phyloP scores from a whole-genome alignment of 2,329 filamentous ascomycete genomes.

The Scedosporium aurantiacum region DNA sequence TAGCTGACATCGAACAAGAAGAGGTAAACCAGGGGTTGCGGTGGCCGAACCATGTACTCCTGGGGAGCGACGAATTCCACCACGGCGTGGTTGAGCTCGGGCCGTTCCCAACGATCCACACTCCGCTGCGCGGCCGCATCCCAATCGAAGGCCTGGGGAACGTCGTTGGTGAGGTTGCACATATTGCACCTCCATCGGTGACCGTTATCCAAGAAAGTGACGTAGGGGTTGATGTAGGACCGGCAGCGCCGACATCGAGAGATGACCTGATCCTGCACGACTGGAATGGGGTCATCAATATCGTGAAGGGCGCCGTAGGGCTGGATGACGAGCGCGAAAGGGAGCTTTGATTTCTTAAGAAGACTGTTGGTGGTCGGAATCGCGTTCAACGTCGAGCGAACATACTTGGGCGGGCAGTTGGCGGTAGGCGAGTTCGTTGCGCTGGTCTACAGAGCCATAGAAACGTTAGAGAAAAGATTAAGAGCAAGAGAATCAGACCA shows the following conservation, averaged over 20 bases:
- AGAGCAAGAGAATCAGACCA: neutral
- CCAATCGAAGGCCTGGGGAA: conserved; percentile 99
- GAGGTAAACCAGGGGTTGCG: conserved; percentile 87
- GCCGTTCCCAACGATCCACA: conserved; percentile 81
- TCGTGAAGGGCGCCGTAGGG: conserved; percentile 91
- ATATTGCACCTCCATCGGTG: conserved; percentile 99
- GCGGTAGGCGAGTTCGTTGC: conserved; percentile 83
- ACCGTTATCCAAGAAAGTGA: conserved; percentile 90
- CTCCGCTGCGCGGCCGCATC: conserved; percentile 84
- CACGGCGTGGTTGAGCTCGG: conserved; percentile 91
- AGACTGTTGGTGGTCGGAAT: conserved; percentile 86
- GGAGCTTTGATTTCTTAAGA: conserved; percentile 92
- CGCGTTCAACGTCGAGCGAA: conserved; percentile 89
- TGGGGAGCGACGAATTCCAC: conserved; percentile 97
- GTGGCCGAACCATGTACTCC: conserved; percentile 98
- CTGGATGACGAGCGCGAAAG: conserved; percentile 91
- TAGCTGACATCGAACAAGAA: conserved; percentile 95
- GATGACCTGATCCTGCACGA: conserved; percentile 95
- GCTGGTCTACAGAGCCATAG: conserved; percentile 49
- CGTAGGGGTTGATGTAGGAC: conserved; percentile 96
- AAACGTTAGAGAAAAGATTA: neutral
- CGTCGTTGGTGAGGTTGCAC: conserved; percentile 97
- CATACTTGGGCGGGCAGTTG: conserved; percentile 88
- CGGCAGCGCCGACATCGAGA: conserved; percentile 90
- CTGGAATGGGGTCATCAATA: conserved; percentile 77